phyloP scores from a whole-genome alignment of 495 filamentous ascomycete species.

The Lindgomyces ingoldianus region DNA sequence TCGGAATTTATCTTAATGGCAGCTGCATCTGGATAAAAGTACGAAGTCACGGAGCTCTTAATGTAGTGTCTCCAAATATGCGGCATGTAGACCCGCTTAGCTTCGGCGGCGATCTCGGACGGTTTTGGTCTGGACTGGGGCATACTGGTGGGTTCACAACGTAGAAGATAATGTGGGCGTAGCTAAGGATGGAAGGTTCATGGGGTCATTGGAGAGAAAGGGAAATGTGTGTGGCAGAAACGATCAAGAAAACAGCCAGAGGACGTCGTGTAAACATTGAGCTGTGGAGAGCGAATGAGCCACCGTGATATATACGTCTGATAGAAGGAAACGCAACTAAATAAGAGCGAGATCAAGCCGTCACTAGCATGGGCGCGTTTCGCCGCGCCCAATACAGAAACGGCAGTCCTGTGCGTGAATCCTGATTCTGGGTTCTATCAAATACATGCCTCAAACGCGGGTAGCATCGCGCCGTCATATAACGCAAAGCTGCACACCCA shows the following conservation, averaged over 20 bases:
- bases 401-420: conserved; percentile 32
- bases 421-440: conserved; percentile 6
- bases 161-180: background rate
- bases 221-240: background rate
- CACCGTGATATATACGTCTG: conserved; percentile 18
- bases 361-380: conserved; percentile 26
- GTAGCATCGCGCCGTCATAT: conserved; percentile 13
- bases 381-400: conserved; percentile 13
- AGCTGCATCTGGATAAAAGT: conserved; percentile 44
- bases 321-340: conserved; percentile 19
- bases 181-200: background rate
- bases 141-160: conserved; percentile 46
- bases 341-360: conserved; percentile 16
- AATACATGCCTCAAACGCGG: conserved; percentile 19
- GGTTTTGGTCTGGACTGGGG: conserved; percentile 64
- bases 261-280: conserved; percentile 3
- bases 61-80: conserved; percentile 56
- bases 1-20: conserved; percentile 39
- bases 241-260: background rate
- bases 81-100: conserved; percentile 64
- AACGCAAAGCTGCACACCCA: conserved; percentile 16
- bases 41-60: conserved; percentile 54
- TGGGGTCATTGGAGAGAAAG: background rate
- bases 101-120: conserved; percentile 68
- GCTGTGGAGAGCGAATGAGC: conserved; percentile 11